phyloP scores from a whole-genome alignment of 1,284 basidiomycete genomes.

The Baeospora myosura region DNA sequence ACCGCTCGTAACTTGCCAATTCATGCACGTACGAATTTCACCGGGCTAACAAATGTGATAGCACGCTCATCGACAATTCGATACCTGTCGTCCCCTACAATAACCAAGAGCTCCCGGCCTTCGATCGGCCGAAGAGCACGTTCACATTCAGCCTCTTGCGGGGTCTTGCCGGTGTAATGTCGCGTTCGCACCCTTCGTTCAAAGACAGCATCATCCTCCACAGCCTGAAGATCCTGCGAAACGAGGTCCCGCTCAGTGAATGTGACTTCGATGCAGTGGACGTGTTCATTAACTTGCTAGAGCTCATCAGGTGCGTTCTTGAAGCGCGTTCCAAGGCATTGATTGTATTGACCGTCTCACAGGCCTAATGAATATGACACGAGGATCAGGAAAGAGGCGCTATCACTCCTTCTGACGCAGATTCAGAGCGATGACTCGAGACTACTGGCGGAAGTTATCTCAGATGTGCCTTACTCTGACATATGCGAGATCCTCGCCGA shows the following conservation, averaged over 20 bases:
- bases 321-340: no score
- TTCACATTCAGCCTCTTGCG: slow-evolving; percentile 1
- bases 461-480: not conserved
- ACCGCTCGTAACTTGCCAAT: no score
- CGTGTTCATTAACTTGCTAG: not conserved
- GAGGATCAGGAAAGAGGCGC: not conserved
- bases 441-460: slow-evolving; percentile 1
- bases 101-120: no score
- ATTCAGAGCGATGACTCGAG: not conserved
- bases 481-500: not conserved
- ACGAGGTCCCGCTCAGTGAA: not conserved
- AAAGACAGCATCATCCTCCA: not conserved
- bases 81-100: no score
- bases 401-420: not conserved
- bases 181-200: not conserved
- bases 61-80: no score
- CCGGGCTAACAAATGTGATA: no score
- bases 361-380: no score
- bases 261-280: not conserved
- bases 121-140: no score
- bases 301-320: not conserved
- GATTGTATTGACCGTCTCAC: no score
- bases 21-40: no score
- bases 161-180: not conserved
- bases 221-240: not conserved